Conservation (phyloP, 2,329 filamentous ascomycete species). For the Venturia pyrina region DNA sequence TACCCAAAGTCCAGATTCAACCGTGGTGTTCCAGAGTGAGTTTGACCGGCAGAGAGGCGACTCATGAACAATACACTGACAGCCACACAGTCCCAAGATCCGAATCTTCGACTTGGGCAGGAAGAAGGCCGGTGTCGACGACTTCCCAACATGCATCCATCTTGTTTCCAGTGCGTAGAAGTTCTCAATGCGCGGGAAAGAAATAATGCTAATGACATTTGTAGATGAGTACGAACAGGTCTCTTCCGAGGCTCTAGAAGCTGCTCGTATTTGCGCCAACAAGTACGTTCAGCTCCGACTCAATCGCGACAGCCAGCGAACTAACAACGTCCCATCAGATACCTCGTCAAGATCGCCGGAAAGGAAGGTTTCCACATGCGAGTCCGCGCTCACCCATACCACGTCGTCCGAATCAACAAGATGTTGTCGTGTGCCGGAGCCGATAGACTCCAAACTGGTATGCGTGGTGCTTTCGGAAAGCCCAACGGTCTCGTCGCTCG, state of each 20-base stretch:
- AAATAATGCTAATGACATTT: conserved; percentile 45
- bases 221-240: conserved; percentile 95
- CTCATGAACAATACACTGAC: conserved; percentile 3
- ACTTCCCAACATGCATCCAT: conserved; percentile 98
- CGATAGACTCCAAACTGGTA: conserved; percentile 99
- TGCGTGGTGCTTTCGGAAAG: conserved; percentile 99
- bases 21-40: conserved; percentile 69
- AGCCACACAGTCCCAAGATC: conserved; percentile 53
- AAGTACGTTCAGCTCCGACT: conserved; percentile 51
- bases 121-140: conserved; percentile 97
- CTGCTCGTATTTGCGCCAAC: conserved; percentile 99
- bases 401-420: conserved; percentile 99
- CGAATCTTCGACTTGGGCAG: conserved; percentile 98
- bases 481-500: conserved; percentile 97
- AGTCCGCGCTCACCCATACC: conserved; percentile 90
- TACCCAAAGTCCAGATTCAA: conserved; percentile 99
- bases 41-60: not conserved
- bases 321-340: conserved; percentile 30
- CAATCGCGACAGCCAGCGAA: conserved; percentile 14
- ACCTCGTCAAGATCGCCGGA: conserved; percentile 58
- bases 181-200: conserved; percentile 50
- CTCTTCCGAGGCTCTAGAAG: conserved; percentile 98
- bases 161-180: conserved; percentile 60
- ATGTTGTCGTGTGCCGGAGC: conserved; percentile 99
- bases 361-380: conserved; percentile 65